phyloP scores from a whole-genome alignment of 1,284 basidiomycete genomes.

The Puccinia coronata region DNA sequence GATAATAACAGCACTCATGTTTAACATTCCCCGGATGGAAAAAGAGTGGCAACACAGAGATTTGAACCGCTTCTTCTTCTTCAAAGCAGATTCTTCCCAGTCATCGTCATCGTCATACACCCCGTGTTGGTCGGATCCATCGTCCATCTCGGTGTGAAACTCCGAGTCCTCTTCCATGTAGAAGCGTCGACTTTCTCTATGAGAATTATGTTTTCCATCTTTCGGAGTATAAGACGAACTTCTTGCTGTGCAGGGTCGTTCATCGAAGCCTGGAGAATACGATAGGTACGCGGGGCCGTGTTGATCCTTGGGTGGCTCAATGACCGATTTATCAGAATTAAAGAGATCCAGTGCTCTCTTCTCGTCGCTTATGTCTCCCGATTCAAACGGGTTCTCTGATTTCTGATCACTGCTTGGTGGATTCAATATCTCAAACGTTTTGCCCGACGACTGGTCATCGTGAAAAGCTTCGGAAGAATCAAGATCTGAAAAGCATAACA shows the following conservation, averaged over 20 bases:
- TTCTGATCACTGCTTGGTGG: no score
- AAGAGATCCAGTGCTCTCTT: background rate
- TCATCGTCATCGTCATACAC: slow-evolving; percentile 35
- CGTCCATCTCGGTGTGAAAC: slow-evolving; percentile 11
- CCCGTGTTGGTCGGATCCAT: background rate
- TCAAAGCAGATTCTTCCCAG: background rate
- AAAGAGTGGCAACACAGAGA: background rate
- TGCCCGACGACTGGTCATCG: background rate
- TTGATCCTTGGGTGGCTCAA: no score
- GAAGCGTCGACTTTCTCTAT: slow-evolving; percentile 11
- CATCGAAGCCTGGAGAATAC: background rate
- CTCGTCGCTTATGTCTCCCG: background rate
- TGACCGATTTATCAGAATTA: background rate
- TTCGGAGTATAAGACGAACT: background rate
- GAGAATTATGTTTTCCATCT: slow-evolving; percentile 4
- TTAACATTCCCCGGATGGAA: slow-evolving; percentile 25
- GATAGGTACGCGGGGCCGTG: no score
- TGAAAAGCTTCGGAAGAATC: background rate
- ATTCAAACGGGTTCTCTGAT: background rate
- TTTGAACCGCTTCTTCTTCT: background rate
- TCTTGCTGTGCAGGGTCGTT: background rate
- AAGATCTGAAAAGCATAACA: background rate
- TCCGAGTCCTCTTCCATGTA: slow-evolving; percentile 24
- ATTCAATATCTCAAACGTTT: no score
- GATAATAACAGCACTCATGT: slow-evolving; percentile 21